Evolutionary conservation across 176 grass and related monocot genomes (phyloP).

Genomic region (Musa troglodytarum): DNA sequence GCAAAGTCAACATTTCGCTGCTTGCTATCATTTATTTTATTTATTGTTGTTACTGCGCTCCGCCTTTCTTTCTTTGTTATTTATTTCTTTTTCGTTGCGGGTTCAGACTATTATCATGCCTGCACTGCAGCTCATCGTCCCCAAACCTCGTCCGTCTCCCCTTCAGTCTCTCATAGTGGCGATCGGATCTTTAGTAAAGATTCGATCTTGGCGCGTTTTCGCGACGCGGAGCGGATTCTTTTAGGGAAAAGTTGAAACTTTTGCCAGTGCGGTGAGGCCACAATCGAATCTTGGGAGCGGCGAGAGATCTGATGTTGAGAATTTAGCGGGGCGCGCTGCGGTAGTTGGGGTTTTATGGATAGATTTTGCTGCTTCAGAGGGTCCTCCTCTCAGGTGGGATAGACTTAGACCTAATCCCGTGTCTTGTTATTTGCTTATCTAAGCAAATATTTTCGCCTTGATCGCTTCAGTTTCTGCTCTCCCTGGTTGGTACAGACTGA

Average conservation of each 20-base stretch:
- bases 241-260: neutral
- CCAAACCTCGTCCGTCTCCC: neutral
- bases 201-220: neutral
- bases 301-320: neutral
- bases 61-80: neutral
- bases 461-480: neutral
- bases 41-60: no score
- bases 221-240: neutral
- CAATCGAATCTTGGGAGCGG: neutral
- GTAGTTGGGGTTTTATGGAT: conserved; percentile 8
- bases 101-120: neutral
- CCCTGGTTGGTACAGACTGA: neutral
- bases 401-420: neutral
- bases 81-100: neutral
- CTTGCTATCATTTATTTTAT: neutral
- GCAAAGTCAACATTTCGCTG: neutral
- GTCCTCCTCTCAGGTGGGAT: conserved; percentile 7
- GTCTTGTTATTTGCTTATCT: neutral
- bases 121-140: neutral
- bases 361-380: conserved; percentile 18
- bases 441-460: neutral
- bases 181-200: neutral
- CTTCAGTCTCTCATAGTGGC: neutral
- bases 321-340: neutral
- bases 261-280: neutral